Percentiles rank a stretch among this genome's conserved stretches.
Evolutionary conservation across 108 stramenopile species (phyloP).

Genomic region (Skeletonema potamos): DNA sequence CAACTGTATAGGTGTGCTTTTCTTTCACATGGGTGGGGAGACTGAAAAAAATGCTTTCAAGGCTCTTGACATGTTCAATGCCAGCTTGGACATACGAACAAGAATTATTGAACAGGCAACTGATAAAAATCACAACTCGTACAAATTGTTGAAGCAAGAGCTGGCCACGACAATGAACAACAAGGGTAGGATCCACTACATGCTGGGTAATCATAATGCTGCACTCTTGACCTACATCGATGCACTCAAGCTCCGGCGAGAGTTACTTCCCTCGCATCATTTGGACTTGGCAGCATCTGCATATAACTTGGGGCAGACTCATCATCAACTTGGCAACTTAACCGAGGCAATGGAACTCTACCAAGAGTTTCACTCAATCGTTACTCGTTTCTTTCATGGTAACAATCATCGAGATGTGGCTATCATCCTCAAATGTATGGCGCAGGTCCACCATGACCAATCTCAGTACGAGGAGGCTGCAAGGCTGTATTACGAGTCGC

Average conservation of each 20-base stretch:
- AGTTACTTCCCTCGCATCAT: conserved; percentile 37
- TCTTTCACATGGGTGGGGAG: conserved; percentile 39
- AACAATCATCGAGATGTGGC: conserved; percentile 56
- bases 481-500: conserved; percentile 30
- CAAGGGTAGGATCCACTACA: conserved; percentile 62
- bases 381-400: conserved; percentile 29
- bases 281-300: conserved; percentile 69
- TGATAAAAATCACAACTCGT: not conserved
- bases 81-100: conserved; percentile 45
- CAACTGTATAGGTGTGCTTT: conserved; percentile 52
- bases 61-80: conserved; percentile 37
- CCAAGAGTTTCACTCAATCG: conserved; percentile 55
- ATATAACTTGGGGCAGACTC: conserved; percentile 71
- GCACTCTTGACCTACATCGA: conserved; percentile 53
- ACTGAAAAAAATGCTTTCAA: conserved; percentile 18
- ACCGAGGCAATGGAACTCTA: conserved; percentile 53
- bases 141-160: conserved; percentile 4
- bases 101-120: conserved; percentile 3
- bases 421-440: conserved; percentile 62
- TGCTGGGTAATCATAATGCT: conserved; percentile 49
- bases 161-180: conserved; percentile 69
- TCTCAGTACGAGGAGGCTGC: conserved; percentile 48
- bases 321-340: conserved; percentile 52
- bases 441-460: conserved; percentile 59
- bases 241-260: conserved; percentile 48